phyloP scores from a whole-genome alignment of 208 protist genomes.

The Naegleria lovaniensis region DNA sequence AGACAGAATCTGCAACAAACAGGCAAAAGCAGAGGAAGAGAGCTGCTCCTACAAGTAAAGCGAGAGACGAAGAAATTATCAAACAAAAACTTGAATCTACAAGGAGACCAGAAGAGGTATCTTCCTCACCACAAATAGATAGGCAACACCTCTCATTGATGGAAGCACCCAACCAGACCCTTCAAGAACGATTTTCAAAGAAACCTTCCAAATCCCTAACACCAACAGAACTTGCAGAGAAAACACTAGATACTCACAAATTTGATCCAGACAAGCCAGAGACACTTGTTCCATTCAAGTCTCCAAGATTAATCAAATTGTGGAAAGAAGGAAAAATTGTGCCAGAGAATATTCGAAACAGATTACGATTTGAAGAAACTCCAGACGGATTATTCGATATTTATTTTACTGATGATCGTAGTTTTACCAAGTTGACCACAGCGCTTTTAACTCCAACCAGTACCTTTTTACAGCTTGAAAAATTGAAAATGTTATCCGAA shows the following conservation, averaged over 20 bases:
- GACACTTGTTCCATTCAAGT: neutral
- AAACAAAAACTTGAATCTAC: neutral
- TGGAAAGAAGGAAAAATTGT: slow-evolving; percentile 10
- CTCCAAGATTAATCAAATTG: neutral
- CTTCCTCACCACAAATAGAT: too few relatives aligned
- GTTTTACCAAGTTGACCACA: neutral
- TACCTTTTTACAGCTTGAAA: neutral
- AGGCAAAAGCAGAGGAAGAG: neutral
- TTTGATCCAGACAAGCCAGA: neutral
- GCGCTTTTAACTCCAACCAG: neutral
- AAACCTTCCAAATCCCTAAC: neutral
- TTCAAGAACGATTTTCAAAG: neutral
- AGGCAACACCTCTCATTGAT: neutral
- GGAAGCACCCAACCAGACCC: neutral
- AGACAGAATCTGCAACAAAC: neutral
- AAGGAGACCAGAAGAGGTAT: too few relatives aligned
- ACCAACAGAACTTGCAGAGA: neutral
- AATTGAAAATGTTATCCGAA: neutral
- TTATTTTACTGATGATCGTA: neutral
- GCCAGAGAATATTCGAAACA: neutral
- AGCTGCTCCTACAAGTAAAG: neutral
- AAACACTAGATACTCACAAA: neutral
- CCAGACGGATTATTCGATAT: neutral
- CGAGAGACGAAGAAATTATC: neutral
- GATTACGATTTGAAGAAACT: neutral